Evolutionary conservation across 345 rosid species (phyloP).

Genomic region (Pelargonium nanum): DNA sequence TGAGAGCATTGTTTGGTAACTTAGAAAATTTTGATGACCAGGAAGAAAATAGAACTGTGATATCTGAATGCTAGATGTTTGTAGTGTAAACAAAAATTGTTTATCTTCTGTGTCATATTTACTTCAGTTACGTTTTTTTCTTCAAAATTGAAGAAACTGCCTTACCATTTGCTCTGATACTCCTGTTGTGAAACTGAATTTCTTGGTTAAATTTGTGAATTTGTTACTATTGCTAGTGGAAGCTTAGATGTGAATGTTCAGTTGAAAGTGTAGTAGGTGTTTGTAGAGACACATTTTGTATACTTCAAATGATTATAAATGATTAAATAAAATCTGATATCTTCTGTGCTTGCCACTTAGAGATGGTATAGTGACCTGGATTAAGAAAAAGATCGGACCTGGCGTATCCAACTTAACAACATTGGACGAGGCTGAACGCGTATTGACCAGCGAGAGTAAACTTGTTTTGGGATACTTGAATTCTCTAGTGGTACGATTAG

Average conservation of each 20-base stretch:
- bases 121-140: background rate
- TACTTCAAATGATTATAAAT: background rate
- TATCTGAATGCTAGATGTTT: background rate
- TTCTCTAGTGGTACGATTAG: constrained; percentile 66
- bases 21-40: background rate
- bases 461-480: constrained; percentile 77
- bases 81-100: background rate
- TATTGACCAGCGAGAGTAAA: constrained; percentile 66
- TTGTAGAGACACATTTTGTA: no score
- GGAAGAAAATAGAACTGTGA: background rate
- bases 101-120: background rate
- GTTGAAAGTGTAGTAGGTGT: no score
- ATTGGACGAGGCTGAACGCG: constrained; percentile 70
- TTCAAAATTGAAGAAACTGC: no score
- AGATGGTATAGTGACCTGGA: constrained; percentile 86
- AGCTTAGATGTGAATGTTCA: no score
- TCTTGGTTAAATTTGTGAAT: no score
- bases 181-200: background rate
- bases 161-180: no score
- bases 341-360: constrained; percentile 25
- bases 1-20: background rate
- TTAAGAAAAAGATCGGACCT: constrained; percentile 93
- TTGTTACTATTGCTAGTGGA: no score
- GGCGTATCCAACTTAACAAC: constrained; percentile 68
- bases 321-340: background rate